Base-by-base conservation (phyloP, 2,329 filamentous ascomycete species). In the Davidsoniella neocaledoniae region DNA sequence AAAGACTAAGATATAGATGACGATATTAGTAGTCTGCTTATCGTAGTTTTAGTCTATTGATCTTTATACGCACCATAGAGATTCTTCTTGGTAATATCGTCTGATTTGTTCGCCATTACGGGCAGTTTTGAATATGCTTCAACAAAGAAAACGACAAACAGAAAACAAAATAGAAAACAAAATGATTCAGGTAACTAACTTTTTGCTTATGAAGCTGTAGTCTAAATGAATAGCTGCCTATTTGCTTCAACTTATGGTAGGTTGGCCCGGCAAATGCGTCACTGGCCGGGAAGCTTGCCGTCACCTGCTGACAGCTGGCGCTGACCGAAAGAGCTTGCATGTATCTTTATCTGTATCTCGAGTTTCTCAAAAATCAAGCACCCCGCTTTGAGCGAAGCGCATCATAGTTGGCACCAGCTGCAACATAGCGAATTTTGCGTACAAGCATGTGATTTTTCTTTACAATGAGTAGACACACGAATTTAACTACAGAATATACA, bases 1-100 rank as follows among this genome's bases (percentile, higher is more conserved):
- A 64, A 88, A 95, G 51, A 90, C 83, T 87, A 61, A 7, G 44
- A 43, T 14, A 29, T 17, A 14, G n/a, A 26, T 9, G 40, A 4
- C 21, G 21, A 21, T 21, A 21, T 49, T 43, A 49, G 47, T 23
- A 43, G 14, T 5, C 5, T 7, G 9, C 10, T 21, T 3, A 12
- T 8, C 6, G 14, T 19, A n/a, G 7, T 8, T 10, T 5, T 9
- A 4, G 6, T 33, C 7, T 33, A 12, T 12, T 33, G 10, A 6
- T 33, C 17, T 14, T 5, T 23, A 33, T 17, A 38, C 49, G 16
- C 17, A 53, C 51, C 26, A 17, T 53, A 53, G 19, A 53, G 51
- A n/a, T 47, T 47, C 12, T 39, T 33, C 38, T 50, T 53, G 14
- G 44, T 33, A 17, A 53, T 12, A 16, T 53, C 51, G 23, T 49